Evolutionary conservation across 2,329 filamentous ascomycete species (phyloP).

Genomic region (Colletotrichum tabaci): DNA sequence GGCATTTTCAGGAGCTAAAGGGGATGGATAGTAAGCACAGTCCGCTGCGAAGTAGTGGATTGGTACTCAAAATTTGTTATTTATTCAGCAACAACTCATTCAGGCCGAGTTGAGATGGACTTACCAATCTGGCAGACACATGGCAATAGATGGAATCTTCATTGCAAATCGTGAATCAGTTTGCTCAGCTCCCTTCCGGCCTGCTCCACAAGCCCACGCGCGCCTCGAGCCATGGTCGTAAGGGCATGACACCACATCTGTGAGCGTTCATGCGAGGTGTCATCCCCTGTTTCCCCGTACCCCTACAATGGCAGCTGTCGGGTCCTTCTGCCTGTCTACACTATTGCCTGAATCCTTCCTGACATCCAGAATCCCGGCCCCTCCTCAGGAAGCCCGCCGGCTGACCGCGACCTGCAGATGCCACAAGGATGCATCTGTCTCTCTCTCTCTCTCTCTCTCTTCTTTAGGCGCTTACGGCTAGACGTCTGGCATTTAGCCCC

Average conservation of each 20-base stretch:
- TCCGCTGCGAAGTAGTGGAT: constrained; percentile 35
- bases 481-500: background rate
- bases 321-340: background rate
- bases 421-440: background rate
- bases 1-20: constrained; percentile 42
- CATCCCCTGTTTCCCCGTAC: constrained; percentile 17
- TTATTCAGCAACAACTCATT: background rate
- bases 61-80: constrained; percentile 26
- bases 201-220: constrained; percentile 6
- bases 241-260: constrained; percentile 34
- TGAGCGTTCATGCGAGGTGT: constrained; percentile 10
- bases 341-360: background rate
- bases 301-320: constrained; percentile 4
- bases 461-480: background rate
- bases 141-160: constrained; percentile 36
- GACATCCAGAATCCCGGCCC: background rate
- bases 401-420: background rate
- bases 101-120: constrained; percentile 6
- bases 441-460: no score
- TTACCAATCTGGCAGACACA: constrained; percentile 29
- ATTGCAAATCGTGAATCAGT: constrained; percentile 7
- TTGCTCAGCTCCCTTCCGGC: background rate
- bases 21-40: constrained; percentile 28
- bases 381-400: constrained; percentile 7
- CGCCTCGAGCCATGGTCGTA: constrained; percentile 25